These are phyloP conservation scores for Pythium grandisporangium DNA, from an alignment of 352 stramenopile species.

Conservation along the genomic window DNA sequence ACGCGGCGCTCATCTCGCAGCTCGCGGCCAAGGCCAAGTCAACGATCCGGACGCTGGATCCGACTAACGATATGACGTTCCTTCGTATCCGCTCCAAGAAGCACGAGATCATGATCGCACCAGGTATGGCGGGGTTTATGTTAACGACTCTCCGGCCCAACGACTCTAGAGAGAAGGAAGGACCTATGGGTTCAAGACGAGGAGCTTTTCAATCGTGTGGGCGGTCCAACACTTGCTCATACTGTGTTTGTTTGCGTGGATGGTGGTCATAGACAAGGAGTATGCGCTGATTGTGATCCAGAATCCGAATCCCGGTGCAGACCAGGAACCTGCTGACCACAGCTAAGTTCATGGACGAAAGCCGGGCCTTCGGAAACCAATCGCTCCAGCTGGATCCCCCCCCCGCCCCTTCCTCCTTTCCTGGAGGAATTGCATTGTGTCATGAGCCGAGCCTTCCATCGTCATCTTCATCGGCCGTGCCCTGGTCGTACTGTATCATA, in stretches of 20 bases:
- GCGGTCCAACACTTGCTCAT: too few species aligned
- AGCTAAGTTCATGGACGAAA: conserved; percentile 1
- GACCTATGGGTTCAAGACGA: too few species aligned
- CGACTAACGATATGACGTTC: conserved; percentile 92
- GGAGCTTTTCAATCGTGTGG: too few species aligned
- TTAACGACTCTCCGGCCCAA: too few species aligned
- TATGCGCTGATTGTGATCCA: conserved; percentile 93
- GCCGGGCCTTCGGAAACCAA: too few species aligned
- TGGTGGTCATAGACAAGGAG: conserved; percentile 67
- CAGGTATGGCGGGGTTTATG: too few species aligned
- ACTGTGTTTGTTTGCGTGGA: conserved; percentile 3
- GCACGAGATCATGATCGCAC: conserved; percentile 92
- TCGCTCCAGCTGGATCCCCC: too few species aligned
- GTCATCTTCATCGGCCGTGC: neutral
- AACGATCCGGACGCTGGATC: conserved; percentile 87
- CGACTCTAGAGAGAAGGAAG: too few species aligned
- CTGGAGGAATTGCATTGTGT: neutral
- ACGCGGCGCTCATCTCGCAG: conserved; percentile 82
- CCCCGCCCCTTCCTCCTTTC: neutral
- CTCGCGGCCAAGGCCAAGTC: conserved; percentile 86
- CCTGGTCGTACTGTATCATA: too few species aligned
- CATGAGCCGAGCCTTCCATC: neutral
- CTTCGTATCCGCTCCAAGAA: conserved; percentile 91
- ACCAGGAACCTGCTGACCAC: conserved; percentile 18
- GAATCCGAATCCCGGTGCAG: conserved; percentile 65